phyloP scores from a whole-genome alignment of 805 yeast genomes.

The Saturnispora zaruensis region DNA sequence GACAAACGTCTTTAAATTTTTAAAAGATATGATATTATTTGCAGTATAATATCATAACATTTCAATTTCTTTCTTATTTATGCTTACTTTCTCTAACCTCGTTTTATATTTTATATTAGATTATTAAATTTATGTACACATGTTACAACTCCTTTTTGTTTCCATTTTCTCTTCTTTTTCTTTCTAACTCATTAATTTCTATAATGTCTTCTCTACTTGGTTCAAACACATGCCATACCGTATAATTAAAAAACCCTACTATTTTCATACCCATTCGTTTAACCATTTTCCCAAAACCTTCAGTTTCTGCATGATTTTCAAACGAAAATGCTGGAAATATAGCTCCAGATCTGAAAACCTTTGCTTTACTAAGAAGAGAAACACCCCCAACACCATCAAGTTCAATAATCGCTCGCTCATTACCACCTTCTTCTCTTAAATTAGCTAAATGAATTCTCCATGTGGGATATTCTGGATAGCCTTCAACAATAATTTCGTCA shows the following conservation, averaged over 20 bases:
- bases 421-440: constrained; percentile 51
- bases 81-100: neutral
- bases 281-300: constrained; percentile 79
- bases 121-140: neutral
- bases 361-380: constrained; percentile 67
- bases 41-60: neutral
- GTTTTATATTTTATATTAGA: neutral
- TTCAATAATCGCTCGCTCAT: constrained; percentile 55
- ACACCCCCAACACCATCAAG: constrained; percentile 87
- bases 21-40: neutral
- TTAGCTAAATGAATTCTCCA: constrained; percentile 80
- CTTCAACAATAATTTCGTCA: constrained; percentile 84
- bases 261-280: constrained; percentile 70
- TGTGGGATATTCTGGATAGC: constrained; percentile 80
- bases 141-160: neutral
- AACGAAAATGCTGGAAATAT: constrained; percentile 81
- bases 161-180: constrained; percentile 42
- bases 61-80: neutral
- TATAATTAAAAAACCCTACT: constrained; percentile 85
- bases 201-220: constrained; percentile 79
- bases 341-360: constrained; percentile 68
- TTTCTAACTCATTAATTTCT: constrained; percentile 60
- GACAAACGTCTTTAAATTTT: neutral
- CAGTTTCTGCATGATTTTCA: constrained; percentile 81
- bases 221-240: constrained; percentile 84